Base-by-base conservation (phyloP, 2,329 filamentous ascomycete genomes). In the Xylariaceae sp. region DNA sequence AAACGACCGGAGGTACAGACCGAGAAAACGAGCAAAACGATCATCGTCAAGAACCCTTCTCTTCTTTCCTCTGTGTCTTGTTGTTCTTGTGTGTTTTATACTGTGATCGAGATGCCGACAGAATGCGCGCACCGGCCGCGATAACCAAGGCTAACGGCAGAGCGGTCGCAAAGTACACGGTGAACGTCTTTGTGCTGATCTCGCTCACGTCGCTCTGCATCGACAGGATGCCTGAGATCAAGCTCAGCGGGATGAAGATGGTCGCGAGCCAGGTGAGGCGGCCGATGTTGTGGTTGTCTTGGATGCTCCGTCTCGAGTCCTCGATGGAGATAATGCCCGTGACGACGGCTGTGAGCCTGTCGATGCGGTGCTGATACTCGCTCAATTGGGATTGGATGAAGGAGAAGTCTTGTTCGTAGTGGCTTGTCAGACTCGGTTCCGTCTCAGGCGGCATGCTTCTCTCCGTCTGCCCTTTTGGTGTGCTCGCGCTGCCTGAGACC, bases 211-310 rank as follows among this genome's bases (percentile, higher is more conserved):
- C 43, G 4, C 50, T 38, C 23, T 54, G 52, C 57, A 62, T 61
- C 11, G 55, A 57, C 6, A 61, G 54, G 16, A 56, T 38, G 2
- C 48, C 50, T 11, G 59, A 53, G 3, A 60, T 44, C 9, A 57
- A 51, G 32, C 56, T 58, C 15, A 62, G 43, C 3, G 59, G 59
- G 12, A 61, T 57, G 42, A 60, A 61, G 35, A 62, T 50, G 1
- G 57, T 60, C 3, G 59, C 59, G 3, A 62, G 43, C 52, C 51
- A 59, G 1, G 57, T 61, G 6, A 62, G 48, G 13, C 57, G 54
- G n/a, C 50, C 49, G 14, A 61, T 48, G 34, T 61, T 61, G 12
- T 50, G 48, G 31, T 58, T 59, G 30, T 61, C 56, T 12, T 50
- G 52, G n/a, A 50, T 47, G 4, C 51, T 49, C 18, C 54, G 53